Conservation (phyloP, 768 basidiomycete species). For the Vishniacozyma victoriae region DNA sequence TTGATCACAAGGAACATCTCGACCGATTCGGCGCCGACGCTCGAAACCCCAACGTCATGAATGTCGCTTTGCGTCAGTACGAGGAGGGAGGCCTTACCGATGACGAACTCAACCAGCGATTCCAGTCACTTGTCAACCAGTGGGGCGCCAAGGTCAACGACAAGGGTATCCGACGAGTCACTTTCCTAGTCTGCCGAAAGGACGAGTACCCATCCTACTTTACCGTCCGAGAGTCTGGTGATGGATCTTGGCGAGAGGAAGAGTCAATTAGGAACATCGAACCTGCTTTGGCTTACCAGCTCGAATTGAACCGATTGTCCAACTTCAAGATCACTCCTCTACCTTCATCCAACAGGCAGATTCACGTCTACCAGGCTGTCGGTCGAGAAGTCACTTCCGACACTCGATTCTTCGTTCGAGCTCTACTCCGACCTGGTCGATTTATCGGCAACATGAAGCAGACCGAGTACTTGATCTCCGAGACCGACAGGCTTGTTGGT, state of each 20-base stretch:
- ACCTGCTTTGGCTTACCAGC: slow-evolving; percentile 93
- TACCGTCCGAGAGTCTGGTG: slow-evolving; percentile 67
- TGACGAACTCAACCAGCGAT: slow-evolving; percentile 64
- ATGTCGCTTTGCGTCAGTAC: slow-evolving; percentile 85
- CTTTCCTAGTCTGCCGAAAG: slow-evolving; percentile 82
- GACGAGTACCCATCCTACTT: slow-evolving; percentile 91
- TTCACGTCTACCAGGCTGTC: slow-evolving; percentile 94
- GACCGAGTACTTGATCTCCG: slow-evolving; percentile 96
- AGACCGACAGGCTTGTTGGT: slow-evolving; percentile 93
- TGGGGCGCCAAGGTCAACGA: slow-evolving; percentile 58
- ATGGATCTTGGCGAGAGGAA: slow-evolving; percentile 77
- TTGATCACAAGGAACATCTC: slow-evolving; percentile 63
- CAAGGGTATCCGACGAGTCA: slow-evolving; percentile 85
- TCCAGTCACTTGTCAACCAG: slow-evolving; percentile 66
- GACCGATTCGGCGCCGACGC: slow-evolving; percentile 67
- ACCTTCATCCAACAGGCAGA: slow-evolving; percentile 93
- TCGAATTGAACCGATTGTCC: slow-evolving; percentile 91
- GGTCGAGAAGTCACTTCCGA: slow-evolving; percentile 97
- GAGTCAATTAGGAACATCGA: slow-evolving; percentile 96
- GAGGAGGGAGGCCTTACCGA: slow-evolving; percentile 74
- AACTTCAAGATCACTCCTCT: slow-evolving; percentile 95
- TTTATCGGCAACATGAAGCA: slow-evolving; percentile 86
- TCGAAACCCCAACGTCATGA: slow-evolving; percentile 86
- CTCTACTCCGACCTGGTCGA: slow-evolving; percentile 89
- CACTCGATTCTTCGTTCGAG: slow-evolving; percentile 95